Evolutionary conservation across 371 early-diverging fungal genomes (phyloP).

Genomic region (Mucor piriformis): DNA sequence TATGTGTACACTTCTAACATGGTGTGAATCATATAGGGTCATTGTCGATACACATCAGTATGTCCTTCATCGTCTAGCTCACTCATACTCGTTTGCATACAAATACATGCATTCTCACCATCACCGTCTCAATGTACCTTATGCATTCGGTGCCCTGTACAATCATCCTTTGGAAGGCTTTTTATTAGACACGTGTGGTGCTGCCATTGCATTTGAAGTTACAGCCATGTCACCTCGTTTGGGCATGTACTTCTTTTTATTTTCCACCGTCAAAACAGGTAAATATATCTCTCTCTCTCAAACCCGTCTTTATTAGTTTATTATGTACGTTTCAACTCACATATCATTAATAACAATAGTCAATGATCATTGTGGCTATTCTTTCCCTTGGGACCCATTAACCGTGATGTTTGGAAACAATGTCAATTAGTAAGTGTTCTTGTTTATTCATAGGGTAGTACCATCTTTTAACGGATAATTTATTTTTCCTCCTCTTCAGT

Average conservation of each 20-base stretch:
- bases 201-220: conserved; percentile 64
- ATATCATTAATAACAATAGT: no score
- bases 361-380: conserved; percentile 79
- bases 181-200: conserved; percentile 73
- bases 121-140: conserved; percentile 73
- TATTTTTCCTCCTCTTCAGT: conserved; percentile 24
- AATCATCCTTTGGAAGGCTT: conserved; percentile 80
- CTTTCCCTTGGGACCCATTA: conserved; percentile 71
- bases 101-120: conserved; percentile 74
- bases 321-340: no score
- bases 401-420: conserved; percentile 65
- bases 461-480: neutral
- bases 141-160: conserved; percentile 78
- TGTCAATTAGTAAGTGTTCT: conserved; percentile 60
- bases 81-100: conserved; percentile 65
- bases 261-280: conserved; percentile 74
- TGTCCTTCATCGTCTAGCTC: conserved; percentile 73
- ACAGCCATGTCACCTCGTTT: conserved; percentile 74
- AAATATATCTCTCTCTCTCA: no score
- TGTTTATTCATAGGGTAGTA: neutral
- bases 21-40: conserved; percentile 35
- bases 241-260: conserved; percentile 64
- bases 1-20: neutral
- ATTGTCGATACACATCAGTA: conserved; percentile 69
- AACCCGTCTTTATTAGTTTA: no score